Evolutionary conservation across 176 grass and related monocot genomes (phyloP), one percentile per base, ranked within the genome.

Genomic region (Echinochloa phyllopogon): DNA sequence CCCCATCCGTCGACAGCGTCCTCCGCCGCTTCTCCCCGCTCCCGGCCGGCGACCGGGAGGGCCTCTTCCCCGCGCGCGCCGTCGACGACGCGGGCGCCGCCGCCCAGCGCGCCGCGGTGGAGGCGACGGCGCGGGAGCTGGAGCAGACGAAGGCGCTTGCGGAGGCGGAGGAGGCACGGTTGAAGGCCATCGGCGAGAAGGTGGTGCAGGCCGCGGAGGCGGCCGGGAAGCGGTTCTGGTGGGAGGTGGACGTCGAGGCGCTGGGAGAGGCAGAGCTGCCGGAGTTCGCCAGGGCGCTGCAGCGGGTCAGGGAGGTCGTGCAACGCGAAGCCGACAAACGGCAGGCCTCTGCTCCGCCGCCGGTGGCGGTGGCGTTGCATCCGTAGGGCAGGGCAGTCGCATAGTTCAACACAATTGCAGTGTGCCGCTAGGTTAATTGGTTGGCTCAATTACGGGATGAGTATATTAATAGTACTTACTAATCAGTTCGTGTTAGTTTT

Each of bases 141-240:
- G 6, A 16, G 69, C 12, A 72, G 43, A 49, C 69, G 1, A 15
- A 13, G 69, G 69, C 69, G 69, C 69, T 72, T 23, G 23, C 12
- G 43, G n/a, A 48, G 12, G 69, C 69, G 12, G 69, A 72, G 69
- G 48, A 48, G 43, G 6, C n/a, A 6, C 43, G 69, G 43, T 48
- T 48, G n/a, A 6, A 48, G 5, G n/a, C 42, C 43, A 16, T 48
- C 43, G 42, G 43, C n/a, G 23, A 72, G 43, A 72, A 72, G 69
- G 69, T 72, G 69, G n/a, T 48, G 69, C 12, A 44, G 43, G 69
- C 43, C 12, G 23, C 44, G 6, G 69, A 72, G 43, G 43, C 15
- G 69, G 23, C 69, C 69, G 69, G 69, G 6, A 72, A 14, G 42
- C 69, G 69, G n/a, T 72, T 72, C 69, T 72, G 69, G 69, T 72